A percentile compares a stretch with the other conserved stretches of the same genome.
phyloP scores from a whole-genome alignment of 2,329 filamentous ascomycete genomes.

The Aureobasidium vineae region DNA sequence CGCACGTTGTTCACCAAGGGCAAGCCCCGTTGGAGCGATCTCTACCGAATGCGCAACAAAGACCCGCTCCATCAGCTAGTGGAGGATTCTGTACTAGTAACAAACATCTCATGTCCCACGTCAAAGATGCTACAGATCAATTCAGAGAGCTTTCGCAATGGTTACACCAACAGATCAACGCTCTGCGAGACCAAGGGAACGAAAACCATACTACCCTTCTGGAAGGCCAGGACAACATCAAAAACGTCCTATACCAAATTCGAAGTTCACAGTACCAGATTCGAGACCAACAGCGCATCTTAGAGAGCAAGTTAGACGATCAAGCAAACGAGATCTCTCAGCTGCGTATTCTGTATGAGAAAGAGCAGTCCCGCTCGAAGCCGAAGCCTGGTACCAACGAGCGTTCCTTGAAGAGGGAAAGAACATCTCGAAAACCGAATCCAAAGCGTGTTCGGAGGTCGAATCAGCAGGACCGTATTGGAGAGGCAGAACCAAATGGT shows the following conservation, averaged over 20 bases:
- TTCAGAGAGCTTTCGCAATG: not conserved
- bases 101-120: not conserved
- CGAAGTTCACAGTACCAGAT: not conserved
- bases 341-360: not conserved
- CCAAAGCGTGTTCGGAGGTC: not conserved
- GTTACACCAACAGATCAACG: not conserved
- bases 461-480: not conserved
- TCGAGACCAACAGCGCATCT: not conserved
- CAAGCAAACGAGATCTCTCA: not conserved
- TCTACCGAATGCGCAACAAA: not conserved
- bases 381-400: not conserved
- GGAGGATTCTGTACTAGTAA: not conserved
- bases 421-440: not conserved
- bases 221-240: constrained; percentile 1
- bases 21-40: not conserved
- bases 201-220: not conserved
- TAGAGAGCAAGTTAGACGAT: not conserved
- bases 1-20: not conserved
- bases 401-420: not conserved
- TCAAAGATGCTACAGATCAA: not conserved
- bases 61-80: not conserved
- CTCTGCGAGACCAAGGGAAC: not conserved
- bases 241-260: not conserved
- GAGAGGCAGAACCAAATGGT: not conserved
- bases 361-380: not conserved